phyloP scores from a whole-genome alignment of 768 basidiomycete species.

The Suillus variegatus region DNA sequence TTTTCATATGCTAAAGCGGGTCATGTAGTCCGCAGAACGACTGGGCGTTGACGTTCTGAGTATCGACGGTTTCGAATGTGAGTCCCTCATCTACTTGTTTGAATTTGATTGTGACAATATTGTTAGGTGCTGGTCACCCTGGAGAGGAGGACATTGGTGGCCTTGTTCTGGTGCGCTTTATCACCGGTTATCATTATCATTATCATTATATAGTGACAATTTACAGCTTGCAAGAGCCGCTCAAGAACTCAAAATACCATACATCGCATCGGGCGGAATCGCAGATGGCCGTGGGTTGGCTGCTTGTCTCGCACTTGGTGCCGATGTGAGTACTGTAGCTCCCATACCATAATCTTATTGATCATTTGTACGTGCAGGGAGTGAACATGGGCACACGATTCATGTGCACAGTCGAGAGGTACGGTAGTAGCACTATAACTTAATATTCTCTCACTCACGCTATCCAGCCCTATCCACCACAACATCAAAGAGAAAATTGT shows the following conservation, averaged over 20 bases:
- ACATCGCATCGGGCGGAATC: slow-evolving; percentile 89
- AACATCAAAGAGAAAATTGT: slow-evolving; percentile 92
- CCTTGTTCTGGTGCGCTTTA: slow-evolving; percentile 63
- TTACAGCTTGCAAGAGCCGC: slow-evolving; percentile 81
- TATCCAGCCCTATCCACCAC: slow-evolving; percentile 75
- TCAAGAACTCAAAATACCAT: slow-evolving; percentile 81
- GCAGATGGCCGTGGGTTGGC: slow-evolving; percentile 85
- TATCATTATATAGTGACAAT: slow-evolving; percentile 3
- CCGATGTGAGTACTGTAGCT: slow-evolving; percentile 52
- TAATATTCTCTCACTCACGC: neutral
- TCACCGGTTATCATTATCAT: neutral
- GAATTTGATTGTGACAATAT: slow-evolving; percentile 10
- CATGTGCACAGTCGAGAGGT: slow-evolving; percentile 90
- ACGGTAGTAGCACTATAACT: slow-evolving; percentile 13
- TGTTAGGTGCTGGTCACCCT: slow-evolving; percentile 86
- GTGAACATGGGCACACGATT: slow-evolving; percentile 91
- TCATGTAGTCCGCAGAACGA: slow-evolving; percentile 56
- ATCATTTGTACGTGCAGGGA: slow-evolving; percentile 47
- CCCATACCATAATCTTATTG: neutral
- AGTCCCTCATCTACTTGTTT: slow-evolving; percentile 19
- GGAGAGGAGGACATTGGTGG: slow-evolving; percentile 94
- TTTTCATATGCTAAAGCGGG: slow-evolving; percentile 4
- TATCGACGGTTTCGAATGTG: slow-evolving; percentile 92
- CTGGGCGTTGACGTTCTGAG: slow-evolving; percentile 86
- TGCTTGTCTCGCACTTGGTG: slow-evolving; percentile 80